Percentiles rank a stretch among this genome's conserved stretches.
Conservation (phyloP, 768 basidiomycete species). For the Leccinum barrowsii region DNA sequence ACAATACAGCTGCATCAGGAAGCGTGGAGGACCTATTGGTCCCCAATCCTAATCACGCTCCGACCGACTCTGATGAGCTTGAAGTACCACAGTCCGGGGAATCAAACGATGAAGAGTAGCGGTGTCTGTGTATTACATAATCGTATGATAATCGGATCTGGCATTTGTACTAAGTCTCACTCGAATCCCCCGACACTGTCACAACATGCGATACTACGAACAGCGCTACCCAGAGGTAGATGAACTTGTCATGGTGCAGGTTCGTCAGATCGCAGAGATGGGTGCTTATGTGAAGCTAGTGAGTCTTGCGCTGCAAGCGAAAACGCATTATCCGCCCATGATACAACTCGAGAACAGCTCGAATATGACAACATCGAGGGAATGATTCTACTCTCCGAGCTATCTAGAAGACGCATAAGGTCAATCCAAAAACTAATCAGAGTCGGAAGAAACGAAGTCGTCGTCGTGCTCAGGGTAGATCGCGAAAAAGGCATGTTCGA, state of each 20-base stretch:
- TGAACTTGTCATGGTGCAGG: constrained; percentile 99
- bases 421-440: constrained; percentile 98
- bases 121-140: background rate
- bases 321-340: background rate
- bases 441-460: constrained; percentile 96
- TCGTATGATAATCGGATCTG: background rate
- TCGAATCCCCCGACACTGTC: background rate
- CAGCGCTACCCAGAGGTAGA: constrained; percentile 95
- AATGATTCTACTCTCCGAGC: constrained; percentile 98
- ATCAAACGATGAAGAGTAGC: background rate
- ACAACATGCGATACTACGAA: constrained; percentile 89
- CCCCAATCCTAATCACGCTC: constrained; percentile 62
- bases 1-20: constrained; percentile 34
- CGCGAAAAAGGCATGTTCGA: constrained; percentile 85
- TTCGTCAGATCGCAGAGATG: constrained; percentile 99
- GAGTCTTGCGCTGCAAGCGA: constrained; percentile 29
- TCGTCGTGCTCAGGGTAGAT: constrained; percentile 96
- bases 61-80: constrained; percentile 10
- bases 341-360: constrained; percentile 48
- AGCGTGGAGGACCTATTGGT: constrained; percentile 61
- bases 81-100: constrained; percentile 3
- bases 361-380: constrained; percentile 99
- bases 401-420: constrained; percentile 92
- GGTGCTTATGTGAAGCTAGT: constrained; percentile 98
- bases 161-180: background rate